Evolutionary conservation across 306 rosid species (phyloP), one percentile per base, ranked within the genome.

Genomic region (Acacia melanoxylon): DNA sequence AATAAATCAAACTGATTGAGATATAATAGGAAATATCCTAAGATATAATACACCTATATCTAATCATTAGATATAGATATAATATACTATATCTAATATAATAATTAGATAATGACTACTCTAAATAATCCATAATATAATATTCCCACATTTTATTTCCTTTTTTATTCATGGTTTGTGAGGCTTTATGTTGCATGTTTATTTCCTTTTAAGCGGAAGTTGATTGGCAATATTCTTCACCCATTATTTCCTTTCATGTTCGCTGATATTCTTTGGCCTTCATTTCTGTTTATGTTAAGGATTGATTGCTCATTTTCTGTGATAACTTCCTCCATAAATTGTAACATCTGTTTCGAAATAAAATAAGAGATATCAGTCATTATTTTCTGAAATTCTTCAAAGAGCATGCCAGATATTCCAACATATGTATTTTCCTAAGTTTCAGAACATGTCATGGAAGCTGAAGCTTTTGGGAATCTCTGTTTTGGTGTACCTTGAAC

Each of bases 401-500:
- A 59, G 24, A 59, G 66, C 31, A 59, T 70, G 63, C 78, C 63
- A 46, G 35, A 77, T 45, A 61, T 54, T 54, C 66, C 45, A 67
- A 41, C 58, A 54, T 58, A 52, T 16, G 4, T 7, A 10, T 68
- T 40, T 29, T 10, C 76, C 67, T 12, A 29, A 27, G 58, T 79
- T 52, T 37, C 45, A 42, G 67, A 77, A 44, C 73, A 74, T 56
- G 41, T 67, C 58, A 37, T 54, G 69, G 76, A n/a, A 80, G 10
- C 19, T 54, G 9, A n/a, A 13, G 41, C 37, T 78, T 63, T 68
- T 17, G 20, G 82, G 20, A 59, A 81, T 63, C 10, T 56, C 13
- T 51, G 54, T 35, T 80, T 31, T 14, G 62, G 29, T 10, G 68
- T 87, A 93, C 99, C 98, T 96, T 96, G 86, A 96, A 96, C 87